Evolutionary conservation across 306 rosid species (phyloP), one percentile per base, ranked within the genome.

Genomic region (Castanospermum australe): DNA sequence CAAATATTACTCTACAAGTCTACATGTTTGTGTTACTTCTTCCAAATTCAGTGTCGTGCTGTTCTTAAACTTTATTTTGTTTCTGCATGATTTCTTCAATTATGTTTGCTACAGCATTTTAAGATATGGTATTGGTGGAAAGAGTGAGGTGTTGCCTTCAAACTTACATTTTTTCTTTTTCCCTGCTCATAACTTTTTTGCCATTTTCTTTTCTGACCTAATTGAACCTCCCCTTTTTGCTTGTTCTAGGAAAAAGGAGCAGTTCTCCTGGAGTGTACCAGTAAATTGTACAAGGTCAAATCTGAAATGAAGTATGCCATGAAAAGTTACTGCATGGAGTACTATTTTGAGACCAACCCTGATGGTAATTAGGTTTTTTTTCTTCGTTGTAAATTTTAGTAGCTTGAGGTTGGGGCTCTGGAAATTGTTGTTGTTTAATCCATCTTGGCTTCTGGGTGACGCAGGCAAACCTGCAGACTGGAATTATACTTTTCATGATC

Each of bases 281-380:
- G 78, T 55, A 88, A 75, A 73, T 82, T 86, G 22, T 89, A 87
- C 81, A 92, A 86, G 92, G 93, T 89, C 59, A 90, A 90, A 61
- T 87, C 84, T 45, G 97, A 90, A 67, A 80, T 92, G 84, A 90
- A 87, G 83, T 81, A 84, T 82, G 84, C 74, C 78, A 59, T 61
- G 71, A 89, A 90, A 86, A 89, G 76, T 84, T 92, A 92, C 82
- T 75, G 82, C 86, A 85, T 90, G 84, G 97, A 92, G 74, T 90
- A 89, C 86, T 87, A 87, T 82, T 90, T 90, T 76, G 88, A 88
- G 70, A 79, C 81, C 81, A 85, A 84, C 62, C 52, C 36, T 74
- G 77, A 83, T 18, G 93, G 96, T 90, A 92, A 35, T 36, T 18
- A 6, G 20, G 6, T n/a, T 78, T 30, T 36, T 14, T 2, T 70